Conservation (phyloP, 768 basidiomycete genomes). For the Trametes villosa region DNA sequence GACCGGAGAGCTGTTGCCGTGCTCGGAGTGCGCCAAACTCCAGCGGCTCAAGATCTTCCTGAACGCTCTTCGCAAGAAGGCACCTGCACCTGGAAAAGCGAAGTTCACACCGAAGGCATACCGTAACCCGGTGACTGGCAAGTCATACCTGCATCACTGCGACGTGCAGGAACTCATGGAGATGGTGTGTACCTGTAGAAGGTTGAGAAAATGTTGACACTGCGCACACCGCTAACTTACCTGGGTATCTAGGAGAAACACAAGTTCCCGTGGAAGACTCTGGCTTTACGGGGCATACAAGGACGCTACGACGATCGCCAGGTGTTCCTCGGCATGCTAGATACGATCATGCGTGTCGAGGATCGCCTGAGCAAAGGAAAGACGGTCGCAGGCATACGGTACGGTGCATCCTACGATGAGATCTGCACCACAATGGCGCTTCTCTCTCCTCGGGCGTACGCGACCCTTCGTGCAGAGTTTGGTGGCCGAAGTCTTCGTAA, state of each 20-base stretch:
- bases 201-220: background rate
- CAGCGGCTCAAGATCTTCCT: background rate
- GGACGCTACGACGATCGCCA: conserved; percentile 2
- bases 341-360: background rate
- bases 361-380: background rate
- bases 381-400: background rate
- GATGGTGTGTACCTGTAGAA: background rate
- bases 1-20: background rate
- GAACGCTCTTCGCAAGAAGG: background rate
- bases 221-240: background rate
- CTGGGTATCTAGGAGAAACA: background rate
- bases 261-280: background rate
- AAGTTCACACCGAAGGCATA: conserved; percentile 12
- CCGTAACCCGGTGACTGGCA: background rate
- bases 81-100: background rate
- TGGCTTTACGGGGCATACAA: background rate
- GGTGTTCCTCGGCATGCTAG: background rate
- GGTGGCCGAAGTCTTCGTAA: background rate
- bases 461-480: background rate
- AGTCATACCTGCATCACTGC: conserved; percentile 1
- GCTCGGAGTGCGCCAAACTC: conserved; percentile 1
- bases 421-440: conserved; percentile 4
- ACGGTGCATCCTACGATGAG: background rate
- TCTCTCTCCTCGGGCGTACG: background rate
- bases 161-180: conserved; percentile 10